Percentiles rank a stretch among this genome's conserved stretches.
Evolutionary conservation across 805 yeast species (phyloP).

Genomic region (Komagataella pastoris): DNA sequence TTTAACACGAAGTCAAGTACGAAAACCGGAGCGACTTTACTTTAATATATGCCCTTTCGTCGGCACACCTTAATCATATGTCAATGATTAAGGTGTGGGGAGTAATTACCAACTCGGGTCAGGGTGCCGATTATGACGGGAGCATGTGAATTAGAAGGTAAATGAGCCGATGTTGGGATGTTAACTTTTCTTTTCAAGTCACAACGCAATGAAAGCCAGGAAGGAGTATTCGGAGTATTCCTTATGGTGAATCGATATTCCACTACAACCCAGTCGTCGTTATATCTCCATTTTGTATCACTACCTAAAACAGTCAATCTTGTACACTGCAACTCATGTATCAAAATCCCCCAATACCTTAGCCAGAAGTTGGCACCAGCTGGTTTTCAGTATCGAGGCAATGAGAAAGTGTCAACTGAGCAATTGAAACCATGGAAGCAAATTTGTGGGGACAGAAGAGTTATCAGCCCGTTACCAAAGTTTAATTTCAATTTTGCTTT

Average conservation of each 20-base stretch:
- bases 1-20: background rate
- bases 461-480: background rate
- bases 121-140: background rate
- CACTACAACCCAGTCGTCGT: no score
- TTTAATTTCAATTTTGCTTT: no score
- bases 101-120: background rate
- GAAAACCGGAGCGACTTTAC: background rate
- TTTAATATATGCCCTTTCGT: no score
- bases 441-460: background rate
- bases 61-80: background rate
- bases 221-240: background rate
- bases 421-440: background rate
- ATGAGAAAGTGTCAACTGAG: no score
- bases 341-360: background rate
- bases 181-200: no score
- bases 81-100: background rate
- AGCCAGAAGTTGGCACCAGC: background rate
- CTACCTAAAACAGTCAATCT: no score
- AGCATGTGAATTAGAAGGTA: background rate
- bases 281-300: background rate
- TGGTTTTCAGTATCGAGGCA: background rate
- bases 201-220: background rate
- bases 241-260: background rate
- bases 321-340: background rate
- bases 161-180: background rate